These are phyloP conservation scores for Annulohypoxylon nitens DNA, from an alignment of 495 filamentous ascomycete genomes.

Conservation along the genomic window DNA sequence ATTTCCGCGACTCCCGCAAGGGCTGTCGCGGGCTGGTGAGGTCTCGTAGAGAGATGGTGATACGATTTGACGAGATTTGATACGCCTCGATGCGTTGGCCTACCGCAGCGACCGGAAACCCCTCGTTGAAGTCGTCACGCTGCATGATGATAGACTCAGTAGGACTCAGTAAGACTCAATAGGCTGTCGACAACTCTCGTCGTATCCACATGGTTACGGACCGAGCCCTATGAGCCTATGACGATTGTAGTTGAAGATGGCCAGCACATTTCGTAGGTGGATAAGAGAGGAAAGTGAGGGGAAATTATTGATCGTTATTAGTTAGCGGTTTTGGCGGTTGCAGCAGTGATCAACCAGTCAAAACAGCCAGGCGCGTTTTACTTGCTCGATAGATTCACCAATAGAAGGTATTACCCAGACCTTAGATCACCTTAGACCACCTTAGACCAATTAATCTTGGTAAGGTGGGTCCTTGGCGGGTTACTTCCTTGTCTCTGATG, in stretches of 20 bases:
- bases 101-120: slow-evolving; percentile 21
- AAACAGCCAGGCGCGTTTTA: slow-evolving; percentile 4
- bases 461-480: background rate
- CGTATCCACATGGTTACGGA: slow-evolving; percentile 42
- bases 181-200: slow-evolving; percentile 46
- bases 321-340: slow-evolving; percentile 15
- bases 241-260: slow-evolving; percentile 38
- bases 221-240: slow-evolving; percentile 47
- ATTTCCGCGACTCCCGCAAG: slow-evolving; percentile 44
- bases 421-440: background rate
- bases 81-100: slow-evolving; percentile 50
- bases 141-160: slow-evolving; percentile 29
- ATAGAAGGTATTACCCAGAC: background rate
- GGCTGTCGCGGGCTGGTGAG: background rate
- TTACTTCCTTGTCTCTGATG: too few species aligned
- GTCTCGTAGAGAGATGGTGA: slow-evolving; percentile 2
- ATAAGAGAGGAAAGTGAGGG: slow-evolving; percentile 29
- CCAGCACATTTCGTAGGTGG: slow-evolving; percentile 37
- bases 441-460: slow-evolving; percentile 3
- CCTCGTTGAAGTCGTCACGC: slow-evolving; percentile 34
- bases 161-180: slow-evolving; percentile 33
- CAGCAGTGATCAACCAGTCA: slow-evolving; percentile 16
- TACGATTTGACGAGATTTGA: slow-evolving; percentile 10
- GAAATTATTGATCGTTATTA: slow-evolving; percentile 31
- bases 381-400: background rate